Conservation (phyloP, 805 yeast species). For the Saturnispora serradocipensis region DNA sequence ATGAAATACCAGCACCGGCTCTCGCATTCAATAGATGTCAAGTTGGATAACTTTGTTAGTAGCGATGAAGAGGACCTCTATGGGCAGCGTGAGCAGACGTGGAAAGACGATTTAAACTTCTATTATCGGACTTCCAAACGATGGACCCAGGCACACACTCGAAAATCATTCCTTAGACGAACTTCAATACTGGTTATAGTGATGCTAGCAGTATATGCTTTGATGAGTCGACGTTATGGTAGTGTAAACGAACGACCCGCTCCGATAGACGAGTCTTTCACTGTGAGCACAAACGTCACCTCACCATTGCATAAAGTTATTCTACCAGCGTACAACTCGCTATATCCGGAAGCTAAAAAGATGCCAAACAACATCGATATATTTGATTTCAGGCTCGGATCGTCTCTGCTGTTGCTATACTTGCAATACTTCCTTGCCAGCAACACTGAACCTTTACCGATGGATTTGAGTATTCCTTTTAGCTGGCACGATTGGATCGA, state of each 20-base stretch:
- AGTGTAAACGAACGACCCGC: not conserved
- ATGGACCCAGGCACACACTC: not conserved
- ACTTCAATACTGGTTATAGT: not conserved
- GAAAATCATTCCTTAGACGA: not conserved
- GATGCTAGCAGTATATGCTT: not conserved
- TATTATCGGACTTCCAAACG: not conserved
- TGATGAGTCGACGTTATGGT: not conserved
- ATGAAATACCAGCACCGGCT: not conserved
- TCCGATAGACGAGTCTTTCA: conserved; percentile 1
- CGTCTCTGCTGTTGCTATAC: conserved; percentile 11
- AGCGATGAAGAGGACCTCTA: conserved; percentile 1
- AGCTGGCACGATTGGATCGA: conserved; percentile 27
- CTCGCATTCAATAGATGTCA: not conserved
- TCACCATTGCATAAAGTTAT: conserved; percentile 11
- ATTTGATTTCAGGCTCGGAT: conserved; percentile 16
- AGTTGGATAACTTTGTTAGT: not conserved
- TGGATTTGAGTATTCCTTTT: conserved; percentile 19
- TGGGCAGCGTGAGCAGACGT: not conserved
- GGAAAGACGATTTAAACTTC: conserved; percentile 5
- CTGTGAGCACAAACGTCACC: not conserved
- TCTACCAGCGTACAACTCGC: conserved; percentile 7
- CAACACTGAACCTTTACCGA: conserved; percentile 3
- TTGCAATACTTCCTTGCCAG: conserved; percentile 7
- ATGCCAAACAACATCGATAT: not conserved
- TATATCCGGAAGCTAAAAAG: conserved; percentile 6